A percentile compares a stretch with the other conserved stretches of the same genome.
These are phyloP conservation scores for Stephania yunnanensis DNA, from an alignment of 164 flowering plant species.

Conservation along the genomic window DNA sequence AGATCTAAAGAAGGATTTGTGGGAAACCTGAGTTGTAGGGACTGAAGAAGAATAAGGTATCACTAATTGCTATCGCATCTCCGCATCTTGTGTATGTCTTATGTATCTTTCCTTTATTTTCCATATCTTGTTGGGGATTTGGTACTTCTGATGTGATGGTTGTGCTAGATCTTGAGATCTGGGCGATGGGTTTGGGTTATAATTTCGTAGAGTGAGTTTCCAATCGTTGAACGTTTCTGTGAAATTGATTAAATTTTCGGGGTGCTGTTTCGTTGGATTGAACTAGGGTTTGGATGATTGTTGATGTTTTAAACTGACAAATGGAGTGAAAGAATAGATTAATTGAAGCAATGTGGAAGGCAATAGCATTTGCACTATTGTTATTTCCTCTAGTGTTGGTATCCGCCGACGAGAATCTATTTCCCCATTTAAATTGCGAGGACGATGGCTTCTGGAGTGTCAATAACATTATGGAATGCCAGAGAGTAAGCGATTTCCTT, in stretches of 20 bases:
- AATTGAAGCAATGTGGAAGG: conserved; percentile 54
- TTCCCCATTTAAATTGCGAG: conserved; percentile 67
- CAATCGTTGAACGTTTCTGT: conserved; percentile 5
- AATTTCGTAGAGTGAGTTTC: neutral
- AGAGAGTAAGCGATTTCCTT: conserved; percentile 83
- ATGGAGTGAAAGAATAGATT: conserved; percentile 29
- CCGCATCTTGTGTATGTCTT: no score
- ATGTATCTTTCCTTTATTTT: no score
- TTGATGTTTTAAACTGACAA: neutral
- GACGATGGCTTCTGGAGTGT: conserved; percentile 74
- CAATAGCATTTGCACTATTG: conserved; percentile 41
- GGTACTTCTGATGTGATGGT: neutral
- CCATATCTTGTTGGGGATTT: no score
- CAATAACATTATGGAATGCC: conserved; percentile 64
- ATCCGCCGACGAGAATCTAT: conserved; percentile 35
- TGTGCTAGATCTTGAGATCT: conserved; percentile 17
- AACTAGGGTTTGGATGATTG: conserved; percentile 1
- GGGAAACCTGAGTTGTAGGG: no score
- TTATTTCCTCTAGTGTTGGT: conserved; percentile 34
- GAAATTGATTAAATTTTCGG: neutral
- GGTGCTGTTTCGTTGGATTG: neutral
- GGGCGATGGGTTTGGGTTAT: neutral
- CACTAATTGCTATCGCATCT: no score
- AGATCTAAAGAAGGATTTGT: no score
- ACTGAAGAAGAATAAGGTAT: no score